Evolutionary conservation across 2,329 filamentous ascomycete species (phyloP).

Genomic region (Chaetomiaceae sp.): DNA sequence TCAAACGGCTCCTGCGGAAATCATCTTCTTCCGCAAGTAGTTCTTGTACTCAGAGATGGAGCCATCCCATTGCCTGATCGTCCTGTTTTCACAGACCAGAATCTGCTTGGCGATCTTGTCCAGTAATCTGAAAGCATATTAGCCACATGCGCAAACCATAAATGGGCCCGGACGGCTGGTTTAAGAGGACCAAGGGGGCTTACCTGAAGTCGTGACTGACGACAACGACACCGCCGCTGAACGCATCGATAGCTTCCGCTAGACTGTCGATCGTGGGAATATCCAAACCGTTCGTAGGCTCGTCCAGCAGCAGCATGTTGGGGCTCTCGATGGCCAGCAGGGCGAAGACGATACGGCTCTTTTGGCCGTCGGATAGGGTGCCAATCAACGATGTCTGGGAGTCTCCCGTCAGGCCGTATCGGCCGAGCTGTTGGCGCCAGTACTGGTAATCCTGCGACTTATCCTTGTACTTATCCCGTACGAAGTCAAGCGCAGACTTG

Average conservation of each 20-base stretch:
- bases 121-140: conserved; percentile 60
- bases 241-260: conserved; percentile 96
- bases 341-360: conserved; percentile 96
- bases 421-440: conserved; percentile 96
- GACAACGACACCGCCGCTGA: conserved; percentile 92
- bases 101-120: conserved; percentile 99
- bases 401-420: conserved; percentile 89
- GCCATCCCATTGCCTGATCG: conserved; percentile 84
- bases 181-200: conserved; percentile 33
- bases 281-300: conserved; percentile 98
- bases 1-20: conserved; percentile 80
- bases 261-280: conserved; percentile 97
- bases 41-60: conserved; percentile 95
- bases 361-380: conserved; percentile 94
- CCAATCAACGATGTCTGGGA: conserved; percentile 96
- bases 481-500: conserved; percentile 96
- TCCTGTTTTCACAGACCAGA: conserved; percentile 98
- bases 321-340: conserved; percentile 90
- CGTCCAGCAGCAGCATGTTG: conserved; percentile 97
- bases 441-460: conserved; percentile 98
- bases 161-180: too few relatives aligned
- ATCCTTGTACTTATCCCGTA: conserved; percentile 85
- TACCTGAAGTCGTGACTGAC: conserved; percentile 99
- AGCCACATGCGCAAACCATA: too few relatives aligned
- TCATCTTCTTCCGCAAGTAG: conserved; percentile 98